Evolutionary conservation across 768 basidiomycete species (phyloP).

Genomic region (Agrocybe praecox): DNA sequence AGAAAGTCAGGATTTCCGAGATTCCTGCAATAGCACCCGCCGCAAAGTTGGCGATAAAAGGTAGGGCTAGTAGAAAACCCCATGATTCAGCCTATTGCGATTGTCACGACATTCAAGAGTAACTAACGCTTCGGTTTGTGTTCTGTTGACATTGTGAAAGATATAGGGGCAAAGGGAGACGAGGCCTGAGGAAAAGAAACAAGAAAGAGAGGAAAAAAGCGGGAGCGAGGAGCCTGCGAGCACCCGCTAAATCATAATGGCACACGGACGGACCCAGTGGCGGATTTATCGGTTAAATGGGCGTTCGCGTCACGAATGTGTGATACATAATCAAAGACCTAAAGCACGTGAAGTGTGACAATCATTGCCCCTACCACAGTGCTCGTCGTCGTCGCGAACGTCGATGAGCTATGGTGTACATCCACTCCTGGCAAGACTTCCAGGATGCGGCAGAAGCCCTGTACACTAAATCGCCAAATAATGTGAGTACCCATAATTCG

Average conservation of each 20-base stretch:
- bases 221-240: constrained; percentile 4
- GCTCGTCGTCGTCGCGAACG: constrained; percentile 20
- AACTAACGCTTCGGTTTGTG: constrained; percentile 34
- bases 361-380: constrained; percentile 13
- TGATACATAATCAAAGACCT: not conserved
- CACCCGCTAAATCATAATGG: not conserved
- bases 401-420: constrained; percentile 81
- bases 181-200: not conserved
- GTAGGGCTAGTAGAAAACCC: constrained; percentile 55
- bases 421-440: constrained; percentile 87
- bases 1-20: constrained; percentile 82
- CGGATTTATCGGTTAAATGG: constrained; percentile 25
- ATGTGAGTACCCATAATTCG: constrained; percentile 45
- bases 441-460: constrained; percentile 88
- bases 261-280: constrained; percentile 16
- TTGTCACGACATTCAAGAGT: not conserved
- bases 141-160: constrained; percentile 23
- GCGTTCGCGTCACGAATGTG: constrained; percentile 4
- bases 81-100: not conserved
- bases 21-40: constrained; percentile 97
- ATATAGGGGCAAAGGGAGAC: constrained; percentile 1
- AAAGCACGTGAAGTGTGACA: constrained; percentile 1
- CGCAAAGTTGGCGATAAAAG: constrained; percentile 87
- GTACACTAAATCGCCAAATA: constrained; percentile 78
- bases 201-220: not conserved